Evolutionary conservation across 345 rosid species (phyloP), one percentile per base, ranked within the genome.

Genomic region (Linum trigynum): DNA sequence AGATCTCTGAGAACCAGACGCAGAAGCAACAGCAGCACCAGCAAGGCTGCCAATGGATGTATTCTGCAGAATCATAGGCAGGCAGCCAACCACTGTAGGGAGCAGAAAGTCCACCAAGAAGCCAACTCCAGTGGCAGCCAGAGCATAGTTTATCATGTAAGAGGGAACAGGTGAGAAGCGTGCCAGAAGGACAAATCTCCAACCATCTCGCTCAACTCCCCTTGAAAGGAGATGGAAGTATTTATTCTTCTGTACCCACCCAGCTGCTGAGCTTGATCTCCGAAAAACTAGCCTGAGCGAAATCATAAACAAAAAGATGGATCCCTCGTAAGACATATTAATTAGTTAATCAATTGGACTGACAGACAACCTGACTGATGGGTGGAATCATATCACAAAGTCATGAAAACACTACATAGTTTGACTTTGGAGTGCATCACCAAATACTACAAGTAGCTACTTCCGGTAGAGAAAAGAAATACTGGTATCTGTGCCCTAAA

Each of bases 101-200:
- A 92, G 84, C 38, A 92, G 83, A 72, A 92, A 92, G 78, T 92
- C 97, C 67, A 83, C 69, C n/a, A 88, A 1, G 67, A 90, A 92
- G 71, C 88, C 75, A 40, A 92, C 87, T 11, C 84, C 72, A 32
- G 98, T 90, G 50, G 98, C 97, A 15, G 97, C 96, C 57, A 92
- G 81, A 38, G 88, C 96, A 68, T 92, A 92, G 80, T 92, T 92
- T 58, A 88, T 88, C 63, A 90, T 77, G 39, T 86, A 92, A 0
- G 97, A 92, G 15, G 97, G 97, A 64, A 92, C 80, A 41, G 97
- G 98, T 0, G 98, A 90, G 85, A 92, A 92, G 56, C 96, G 90
- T 15, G 98, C 97, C 15, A 92, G 96, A 68, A 92, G 87, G 61
- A 90, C 96, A 78, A 90, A 92, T 74, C 71, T 88, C 98, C 98